Evolutionary conservation across 2,329 filamentous ascomycete species (phyloP).

Genomic region (Ophiostoma himal-ulmi): DNA sequence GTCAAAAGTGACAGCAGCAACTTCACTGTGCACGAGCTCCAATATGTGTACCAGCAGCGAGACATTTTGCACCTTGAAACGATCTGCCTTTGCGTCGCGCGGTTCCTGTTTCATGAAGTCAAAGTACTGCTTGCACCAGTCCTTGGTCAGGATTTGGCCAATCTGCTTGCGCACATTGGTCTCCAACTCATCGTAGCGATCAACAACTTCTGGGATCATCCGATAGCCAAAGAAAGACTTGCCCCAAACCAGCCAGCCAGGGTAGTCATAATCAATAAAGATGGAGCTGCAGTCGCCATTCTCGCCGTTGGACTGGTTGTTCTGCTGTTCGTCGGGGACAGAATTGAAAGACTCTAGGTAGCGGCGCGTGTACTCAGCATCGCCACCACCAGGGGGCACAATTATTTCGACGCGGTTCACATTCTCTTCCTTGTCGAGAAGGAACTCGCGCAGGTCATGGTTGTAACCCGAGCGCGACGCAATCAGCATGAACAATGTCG

Average conservation of each 20-base stretch:
- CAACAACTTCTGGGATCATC: constrained; percentile 62
- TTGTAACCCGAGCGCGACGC: constrained; percentile 80
- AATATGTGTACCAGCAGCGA: constrained; percentile 86
- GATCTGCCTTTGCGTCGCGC: constrained; percentile 40
- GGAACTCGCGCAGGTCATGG: constrained; percentile 81
- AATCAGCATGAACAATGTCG: constrained; percentile 70
- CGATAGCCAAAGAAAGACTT: constrained; percentile 77
- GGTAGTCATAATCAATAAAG: constrained; percentile 85
- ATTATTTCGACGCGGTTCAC: constrained; percentile 68
- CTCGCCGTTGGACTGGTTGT: not conserved
- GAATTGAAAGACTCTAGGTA: constrained; percentile 74
- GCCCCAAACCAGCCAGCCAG: constrained; percentile 95
- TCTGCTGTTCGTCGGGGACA: constrained; percentile 40
- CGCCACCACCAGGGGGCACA: constrained; percentile 57
- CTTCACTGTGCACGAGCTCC: constrained; percentile 75
- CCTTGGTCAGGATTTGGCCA: constrained; percentile 68
- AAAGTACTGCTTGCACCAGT: constrained; percentile 86
- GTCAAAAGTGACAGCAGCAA: constrained; percentile 72
- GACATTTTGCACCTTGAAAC: constrained; percentile 83
- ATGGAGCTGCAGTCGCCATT: constrained; percentile 49
- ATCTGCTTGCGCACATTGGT: constrained; percentile 68
- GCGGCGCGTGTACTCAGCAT: constrained; percentile 69
- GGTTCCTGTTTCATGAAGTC: constrained; percentile 52
- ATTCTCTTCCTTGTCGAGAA: constrained; percentile 72
- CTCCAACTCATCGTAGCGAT: constrained; percentile 74